Conservation (phyloP, 768 basidiomycete species). For the Serendipita sp. region DNA sequence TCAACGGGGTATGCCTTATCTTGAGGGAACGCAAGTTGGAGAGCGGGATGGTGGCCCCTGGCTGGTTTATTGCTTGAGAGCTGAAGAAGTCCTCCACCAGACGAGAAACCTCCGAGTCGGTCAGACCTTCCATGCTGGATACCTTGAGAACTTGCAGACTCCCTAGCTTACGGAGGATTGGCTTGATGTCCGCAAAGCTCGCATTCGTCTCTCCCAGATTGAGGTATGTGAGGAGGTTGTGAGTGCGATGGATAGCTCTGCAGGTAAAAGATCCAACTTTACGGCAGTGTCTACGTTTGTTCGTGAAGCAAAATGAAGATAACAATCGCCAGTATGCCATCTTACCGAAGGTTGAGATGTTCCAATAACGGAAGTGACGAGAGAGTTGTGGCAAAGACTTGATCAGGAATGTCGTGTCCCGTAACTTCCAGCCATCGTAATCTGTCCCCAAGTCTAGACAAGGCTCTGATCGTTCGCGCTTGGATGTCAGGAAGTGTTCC, state of each 20-base stretch:
- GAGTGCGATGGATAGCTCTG: not conserved
- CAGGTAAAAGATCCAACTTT: constrained; percentile 23
- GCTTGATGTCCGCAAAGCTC: constrained; percentile 31
- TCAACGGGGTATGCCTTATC: constrained; percentile 36
- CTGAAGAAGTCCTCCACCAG: constrained; percentile 37
- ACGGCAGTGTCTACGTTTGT: constrained; percentile 32
- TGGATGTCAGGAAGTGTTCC: not conserved
- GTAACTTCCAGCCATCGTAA: not conserved
- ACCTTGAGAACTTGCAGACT: constrained; percentile 42
- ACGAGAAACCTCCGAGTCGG: constrained; percentile 17
- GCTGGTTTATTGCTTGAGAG: constrained; percentile 6
- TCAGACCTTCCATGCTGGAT: constrained; percentile 49
- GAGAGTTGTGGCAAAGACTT: not conserved
- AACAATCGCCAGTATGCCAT: not conserved
- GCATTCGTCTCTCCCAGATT: constrained; percentile 50
- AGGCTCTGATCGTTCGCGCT: not conserved
- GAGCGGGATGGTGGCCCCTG: constrained; percentile 21
- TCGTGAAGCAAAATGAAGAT: constrained; percentile 20
- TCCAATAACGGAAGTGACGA: constrained; percentile 27
- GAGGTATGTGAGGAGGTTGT: constrained; percentile 25
- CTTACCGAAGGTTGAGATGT: constrained; percentile 40
- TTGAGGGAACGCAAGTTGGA: constrained; percentile 38
- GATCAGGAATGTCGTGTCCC: not conserved
- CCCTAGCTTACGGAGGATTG: constrained; percentile 27
- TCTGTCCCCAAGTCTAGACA: not conserved